Conservation (phyloP, 495 filamentous ascomycete species). For the Corynascus novoguineensis region DNA sequence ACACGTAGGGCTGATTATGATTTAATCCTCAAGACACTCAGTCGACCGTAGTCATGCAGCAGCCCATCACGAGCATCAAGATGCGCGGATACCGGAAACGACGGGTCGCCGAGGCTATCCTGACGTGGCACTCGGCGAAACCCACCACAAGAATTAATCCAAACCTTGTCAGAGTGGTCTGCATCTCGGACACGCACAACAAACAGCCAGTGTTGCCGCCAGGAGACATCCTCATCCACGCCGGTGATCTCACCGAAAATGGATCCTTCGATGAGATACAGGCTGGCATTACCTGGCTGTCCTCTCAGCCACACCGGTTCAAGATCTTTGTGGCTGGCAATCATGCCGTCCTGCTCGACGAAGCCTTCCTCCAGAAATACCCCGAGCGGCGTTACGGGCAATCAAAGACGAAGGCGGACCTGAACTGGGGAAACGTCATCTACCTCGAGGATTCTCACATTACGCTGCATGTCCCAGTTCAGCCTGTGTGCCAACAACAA, state of each 20-base stretch:
- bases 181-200: slow-evolving; percentile 14
- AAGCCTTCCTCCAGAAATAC: slow-evolving; percentile 5
- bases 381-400: slow-evolving; percentile 9
- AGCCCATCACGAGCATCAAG: slow-evolving; percentile 9
- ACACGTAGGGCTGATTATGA: too few species aligned
- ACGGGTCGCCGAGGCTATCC: not conserved
- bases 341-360: slow-evolving; percentile 12
- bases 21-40: not conserved
- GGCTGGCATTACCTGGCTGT: slow-evolving; percentile 10
- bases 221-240: slow-evolving; percentile 13
- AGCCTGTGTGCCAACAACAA: too few species aligned
- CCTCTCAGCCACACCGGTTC: slow-evolving; percentile 10
- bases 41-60: not conserved
- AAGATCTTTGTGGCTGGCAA: slow-evolving; percentile 16
- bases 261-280: slow-evolving; percentile 13
- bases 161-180: slow-evolving; percentile 5
- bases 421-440: slow-evolving; percentile 10
- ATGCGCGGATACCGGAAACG: not conserved
- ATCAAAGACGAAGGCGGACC: not conserved
- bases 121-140: not conserved
- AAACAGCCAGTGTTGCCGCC: slow-evolving; percentile 2
- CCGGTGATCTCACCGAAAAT: slow-evolving; percentile 12
- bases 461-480: not conserved
- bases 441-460: slow-evolving; percentile 9
- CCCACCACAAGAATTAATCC: not conserved